Base-by-base conservation (phyloP, 495 filamentous ascomycete genomes). In the Pyrenula aspistea region DNA sequence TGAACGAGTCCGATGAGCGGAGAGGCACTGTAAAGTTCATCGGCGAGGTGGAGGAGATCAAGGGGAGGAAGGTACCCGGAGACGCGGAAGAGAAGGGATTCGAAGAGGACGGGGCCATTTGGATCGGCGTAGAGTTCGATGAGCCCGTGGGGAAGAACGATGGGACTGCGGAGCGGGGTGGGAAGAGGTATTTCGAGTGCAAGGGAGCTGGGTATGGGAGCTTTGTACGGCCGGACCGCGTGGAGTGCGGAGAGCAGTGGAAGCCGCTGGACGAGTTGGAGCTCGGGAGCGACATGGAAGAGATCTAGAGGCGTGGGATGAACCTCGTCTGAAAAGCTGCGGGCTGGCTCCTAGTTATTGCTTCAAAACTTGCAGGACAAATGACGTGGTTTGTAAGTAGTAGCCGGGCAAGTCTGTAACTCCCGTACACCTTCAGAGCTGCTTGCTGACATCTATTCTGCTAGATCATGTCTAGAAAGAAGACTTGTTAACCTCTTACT, bases 61-160 rank as follows among this genome's bases (percentile, higher is more conserved):
- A 88, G 66, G 76, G 87, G 47, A 73, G 74, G 51, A 83, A 81
- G 24, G 77, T 86, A 57, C 73, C 76, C 55, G 71, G 70, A 36
- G 89, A 94, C 65, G 73, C 94, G 53, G 72, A 75, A 55, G 72
- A 76, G 60, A 78, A 83, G 63, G 79, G 87, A 81, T 12, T 65
- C 79, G 31, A 42, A 42, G 31, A 42, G 15, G 31, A 42, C 15
- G 31, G 31, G 24, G 87, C 88, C 2, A 77, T 88, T 19, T 96
- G 93, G 92, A 77, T 93, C 47, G 91, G 92, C 49, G 75, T 96
- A 52, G 80, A 83, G 62, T 76, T 94, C 50, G 89, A 95, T 65
- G 89, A 95, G 68, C 89, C 89, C 2, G 83, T 83, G 31, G 91
- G 91, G 25, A 93, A 88, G 74, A 96, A 96, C 62, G 89, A 96